Evolutionary conservation across 2,329 filamentous ascomycete genomes (phyloP), one percentile per base, ranked within the genome.

Genomic region (Pseudocercospora fijiensis): DNA sequence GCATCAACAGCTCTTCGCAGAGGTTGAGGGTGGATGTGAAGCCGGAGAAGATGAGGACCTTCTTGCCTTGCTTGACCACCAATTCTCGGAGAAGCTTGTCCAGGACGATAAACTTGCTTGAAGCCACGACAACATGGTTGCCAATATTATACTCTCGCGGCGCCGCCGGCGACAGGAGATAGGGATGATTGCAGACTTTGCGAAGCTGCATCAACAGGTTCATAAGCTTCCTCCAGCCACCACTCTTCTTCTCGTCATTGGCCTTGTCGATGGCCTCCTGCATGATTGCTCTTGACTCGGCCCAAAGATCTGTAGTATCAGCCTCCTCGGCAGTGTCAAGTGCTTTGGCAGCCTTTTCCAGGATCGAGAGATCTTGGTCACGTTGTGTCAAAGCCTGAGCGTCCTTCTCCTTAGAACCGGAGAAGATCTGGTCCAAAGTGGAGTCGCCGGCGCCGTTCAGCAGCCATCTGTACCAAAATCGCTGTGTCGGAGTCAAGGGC

Each of bases 401-500:
- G 70, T 80, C 78, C 68, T 84, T 83, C 22, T 69, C 70, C 65
- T 81, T 81, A 0, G 78, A 77, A 18, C 78, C 77, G 41, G 78
- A 76, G 66, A 86, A 86, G 0, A 86, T 69, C 16, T 85, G 82
- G 33, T 84, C 79, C 0, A 86, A 73, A 51, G 84, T 77, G 1
- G 75, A 77, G 55, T 82, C 78, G 45, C 84, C 83, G 0, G 82
- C 78, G 16, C 82, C 82, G 0, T 85, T 87, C 9, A 88, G 77
- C 4, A 87, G 78, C 26, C 83, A 77, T 3, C 80, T 81, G 60
- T 88, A 88, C 82, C 84, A 86, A 43, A 83, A 83, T 1, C 81
- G 76, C 67, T 88, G 85, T 76, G 86, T 81, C 0, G 84, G 83
- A 0, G 84, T 85, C 0, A 88, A 73, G 0, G 85, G 85, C 0